Conservation (phyloP, 257 asterid species). For the Nemophila menziesii region DNA sequence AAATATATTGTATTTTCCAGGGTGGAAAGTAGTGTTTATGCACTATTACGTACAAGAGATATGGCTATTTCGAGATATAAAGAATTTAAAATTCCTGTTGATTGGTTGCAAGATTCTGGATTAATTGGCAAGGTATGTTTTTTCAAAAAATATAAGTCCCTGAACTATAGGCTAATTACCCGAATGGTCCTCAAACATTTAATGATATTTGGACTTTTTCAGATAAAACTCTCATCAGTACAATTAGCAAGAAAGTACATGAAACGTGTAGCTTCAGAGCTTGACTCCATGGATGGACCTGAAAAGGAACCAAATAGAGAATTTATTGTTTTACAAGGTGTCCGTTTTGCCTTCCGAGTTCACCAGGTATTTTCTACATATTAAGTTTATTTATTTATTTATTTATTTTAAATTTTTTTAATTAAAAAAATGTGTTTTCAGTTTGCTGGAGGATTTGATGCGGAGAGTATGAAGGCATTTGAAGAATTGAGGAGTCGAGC, state of each 20-base stretch:
- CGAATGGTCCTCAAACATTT: too few relatives aligned
- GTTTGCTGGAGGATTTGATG: constrained; percentile 99
- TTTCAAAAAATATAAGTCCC: too few relatives aligned
- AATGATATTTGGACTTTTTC: constrained; percentile 17
- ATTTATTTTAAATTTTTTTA: background rate
- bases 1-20: constrained; percentile 24
- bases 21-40: constrained; percentile 84
- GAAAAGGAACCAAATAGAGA: constrained; percentile 93
- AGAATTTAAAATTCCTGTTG: constrained; percentile 81
- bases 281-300: constrained; percentile 64
- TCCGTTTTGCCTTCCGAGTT: constrained; percentile 94
- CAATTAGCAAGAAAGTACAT: constrained; percentile 84
- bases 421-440: constrained; percentile 20
- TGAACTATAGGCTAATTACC: background rate
- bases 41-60: constrained; percentile 76
- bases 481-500: constrained; percentile 82
- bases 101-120: constrained; percentile 91
- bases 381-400: background rate
- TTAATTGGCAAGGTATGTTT: constrained; percentile 80
- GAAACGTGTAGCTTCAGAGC: constrained; percentile 91
- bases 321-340: constrained; percentile 82
- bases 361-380: constrained; percentile 53
- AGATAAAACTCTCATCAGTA: constrained; percentile 93
- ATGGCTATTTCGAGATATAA: constrained; percentile 83
- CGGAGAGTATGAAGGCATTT: constrained; percentile 94